Evolutionary conservation across 306 rosid species (phyloP).

Genomic region (Hippophae rhamnoides): DNA sequence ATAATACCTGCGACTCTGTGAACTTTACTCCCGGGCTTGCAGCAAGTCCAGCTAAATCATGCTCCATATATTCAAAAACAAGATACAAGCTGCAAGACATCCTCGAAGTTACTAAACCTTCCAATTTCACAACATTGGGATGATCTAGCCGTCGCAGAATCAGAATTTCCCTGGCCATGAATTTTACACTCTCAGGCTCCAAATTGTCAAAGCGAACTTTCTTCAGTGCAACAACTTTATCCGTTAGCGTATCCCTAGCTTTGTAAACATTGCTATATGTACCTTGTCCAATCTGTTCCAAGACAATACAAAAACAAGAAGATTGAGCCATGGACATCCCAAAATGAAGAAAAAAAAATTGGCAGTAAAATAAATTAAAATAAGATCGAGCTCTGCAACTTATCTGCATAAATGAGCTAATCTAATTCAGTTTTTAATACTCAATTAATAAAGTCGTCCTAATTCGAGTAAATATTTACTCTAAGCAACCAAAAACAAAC

Average conservation of each 20-base stretch:
- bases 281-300: conserved; percentile 81
- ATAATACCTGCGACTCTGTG: conserved; percentile 68
- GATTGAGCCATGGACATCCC: conserved; percentile 15
- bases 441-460: conserved; percentile 10
- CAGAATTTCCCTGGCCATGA: conserved; percentile 89
- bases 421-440: neutral
- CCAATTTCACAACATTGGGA: conserved; percentile 77
- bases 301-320: conserved; percentile 3
- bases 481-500: conserved; percentile 8
- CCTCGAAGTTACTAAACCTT: conserved; percentile 85
- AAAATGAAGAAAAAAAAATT: conserved; percentile 1
- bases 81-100: conserved; percentile 89
- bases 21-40: conserved; percentile 68
- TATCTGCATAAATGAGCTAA: too few species aligned
- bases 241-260: conserved; percentile 72
- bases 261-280: conserved; percentile 90
- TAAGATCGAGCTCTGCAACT: neutral
- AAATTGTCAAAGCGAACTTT: conserved; percentile 88
- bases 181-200: conserved; percentile 90
- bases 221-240: conserved; percentile 74
- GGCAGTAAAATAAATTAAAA: neutral
- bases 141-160: conserved; percentile 77
- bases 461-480: conserved; percentile 9
- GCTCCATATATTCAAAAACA: conserved; percentile 77
- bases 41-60: conserved; percentile 91